These are phyloP conservation scores for Rosa hybrid DNA, from an alignment of 331 rosid genomes.

Conservation along the genomic window DNA sequence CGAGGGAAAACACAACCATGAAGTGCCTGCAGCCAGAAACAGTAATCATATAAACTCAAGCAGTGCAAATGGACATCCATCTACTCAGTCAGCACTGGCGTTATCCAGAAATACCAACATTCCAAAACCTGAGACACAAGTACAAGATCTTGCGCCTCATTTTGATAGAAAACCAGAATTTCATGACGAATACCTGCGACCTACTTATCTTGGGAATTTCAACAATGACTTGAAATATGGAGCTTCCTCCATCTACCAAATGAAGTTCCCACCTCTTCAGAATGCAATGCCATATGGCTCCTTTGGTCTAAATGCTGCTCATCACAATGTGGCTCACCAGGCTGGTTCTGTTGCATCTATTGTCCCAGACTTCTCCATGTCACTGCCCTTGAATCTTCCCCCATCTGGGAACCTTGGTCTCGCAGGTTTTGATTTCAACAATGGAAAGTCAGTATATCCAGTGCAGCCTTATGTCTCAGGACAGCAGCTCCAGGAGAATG, in stretches of 20 bases:
- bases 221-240: constrained; percentile 53
- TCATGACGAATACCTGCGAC: constrained; percentile 44
- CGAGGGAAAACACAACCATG: constrained; percentile 87
- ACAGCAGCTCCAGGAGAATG: constrained; percentile 58
- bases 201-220: constrained; percentile 52
- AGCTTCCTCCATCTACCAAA: constrained; percentile 52
- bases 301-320: constrained; percentile 41
- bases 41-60: constrained; percentile 51
- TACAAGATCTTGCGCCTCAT: constrained; percentile 48
- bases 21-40: constrained; percentile 74
- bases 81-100: constrained; percentile 41
- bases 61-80: constrained; percentile 31
- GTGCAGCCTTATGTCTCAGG: constrained; percentile 53
- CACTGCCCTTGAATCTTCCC: constrained; percentile 55
- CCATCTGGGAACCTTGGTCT: constrained; percentile 45
- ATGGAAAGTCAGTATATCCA: constrained; percentile 40
- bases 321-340: constrained; percentile 36
- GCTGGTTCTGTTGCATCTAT: constrained; percentile 40
- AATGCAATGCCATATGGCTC: constrained; percentile 48
- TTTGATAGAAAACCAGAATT: constrained; percentile 68
- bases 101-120: constrained; percentile 37
- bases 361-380: constrained; percentile 62
- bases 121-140: constrained; percentile 45
- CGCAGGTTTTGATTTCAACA: constrained; percentile 43
- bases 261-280: constrained; percentile 56